phyloP scores from a whole-genome alignment of 495 filamentous ascomycete genomes.

The Entonaema liquescens region DNA sequence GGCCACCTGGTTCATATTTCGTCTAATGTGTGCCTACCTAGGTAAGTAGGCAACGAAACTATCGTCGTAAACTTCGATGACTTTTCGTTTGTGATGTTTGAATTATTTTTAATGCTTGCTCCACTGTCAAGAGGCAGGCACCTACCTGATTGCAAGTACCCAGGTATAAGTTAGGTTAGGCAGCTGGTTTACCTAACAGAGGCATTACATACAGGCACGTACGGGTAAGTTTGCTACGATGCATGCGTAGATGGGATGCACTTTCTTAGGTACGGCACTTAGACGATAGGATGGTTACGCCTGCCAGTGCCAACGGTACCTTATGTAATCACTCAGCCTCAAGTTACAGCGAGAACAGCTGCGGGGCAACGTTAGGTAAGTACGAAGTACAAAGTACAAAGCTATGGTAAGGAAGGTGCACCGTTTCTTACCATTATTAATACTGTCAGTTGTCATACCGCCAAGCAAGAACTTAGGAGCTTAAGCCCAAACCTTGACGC shows the following conservation, averaged over 20 bases:
- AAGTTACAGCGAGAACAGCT: not conserved
- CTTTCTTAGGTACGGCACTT: not conserved
- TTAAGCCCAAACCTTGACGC: constrained; percentile 32
- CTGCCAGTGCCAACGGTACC: too few species aligned
- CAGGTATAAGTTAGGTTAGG: not conserved
- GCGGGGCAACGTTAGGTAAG: not conserved
- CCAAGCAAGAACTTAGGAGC: constrained; percentile 12
- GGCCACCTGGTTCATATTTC: too few species aligned
- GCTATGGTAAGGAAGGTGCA: not conserved
- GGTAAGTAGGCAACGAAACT: too few species aligned
- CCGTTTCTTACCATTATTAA: not conserved
- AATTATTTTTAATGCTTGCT: not conserved
- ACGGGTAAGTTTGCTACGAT: not conserved
- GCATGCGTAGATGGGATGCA: not conserved
- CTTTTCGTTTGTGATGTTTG: not conserved
- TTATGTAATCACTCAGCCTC: not conserved
- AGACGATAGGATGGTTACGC: not conserved
- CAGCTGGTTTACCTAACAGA: not conserved
- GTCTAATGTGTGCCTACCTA: too few species aligned
- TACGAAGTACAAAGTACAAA: not conserved
- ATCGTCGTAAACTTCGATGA: too few species aligned
- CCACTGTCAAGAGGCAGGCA: too few species aligned
- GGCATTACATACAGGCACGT: not conserved
- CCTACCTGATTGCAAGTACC: too few species aligned
- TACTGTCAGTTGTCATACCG: not conserved